These are phyloP conservation scores for Fusarium armeniacum DNA, from an alignment of 2,329 filamentous ascomycete species.

Conservation along the genomic window DNA sequence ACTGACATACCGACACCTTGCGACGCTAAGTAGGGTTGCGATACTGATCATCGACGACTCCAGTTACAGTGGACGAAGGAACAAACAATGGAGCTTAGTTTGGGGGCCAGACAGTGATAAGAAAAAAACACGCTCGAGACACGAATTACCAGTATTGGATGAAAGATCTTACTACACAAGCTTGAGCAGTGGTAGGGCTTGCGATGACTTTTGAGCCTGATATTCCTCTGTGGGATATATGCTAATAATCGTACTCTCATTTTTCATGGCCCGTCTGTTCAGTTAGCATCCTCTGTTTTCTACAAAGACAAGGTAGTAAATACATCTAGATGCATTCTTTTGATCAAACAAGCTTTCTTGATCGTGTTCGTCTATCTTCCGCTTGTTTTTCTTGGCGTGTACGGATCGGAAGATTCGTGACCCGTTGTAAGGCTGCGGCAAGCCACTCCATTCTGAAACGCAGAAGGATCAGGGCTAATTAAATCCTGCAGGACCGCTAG, in stretches of 20 bases:
- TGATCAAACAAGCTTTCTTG: background rate
- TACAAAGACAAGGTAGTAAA: background rate
- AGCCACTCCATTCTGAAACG: background rate
- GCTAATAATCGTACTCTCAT: fast-evolving
- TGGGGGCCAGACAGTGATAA: background rate
- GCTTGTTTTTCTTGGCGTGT: background rate
- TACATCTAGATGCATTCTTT: background rate
- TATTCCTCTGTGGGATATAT: background rate
- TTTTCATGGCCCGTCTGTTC: background rate
- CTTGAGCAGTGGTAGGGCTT: background rate
- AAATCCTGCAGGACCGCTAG: background rate
- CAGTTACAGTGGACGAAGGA: background rate
- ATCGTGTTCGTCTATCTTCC: background rate
- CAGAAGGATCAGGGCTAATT: background rate
- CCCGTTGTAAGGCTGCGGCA: background rate
- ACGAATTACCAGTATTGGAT: background rate
- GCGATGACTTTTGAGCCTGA: background rate
- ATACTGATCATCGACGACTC: background rate
- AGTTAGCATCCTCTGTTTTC: background rate
- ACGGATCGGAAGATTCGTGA: background rate
- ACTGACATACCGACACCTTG: no score
- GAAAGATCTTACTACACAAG: background rate
- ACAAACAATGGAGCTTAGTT: background rate
- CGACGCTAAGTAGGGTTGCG: background rate
- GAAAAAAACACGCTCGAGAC: background rate